A percentile compares a stretch with the other conserved stretches of the same genome.
These are phyloP conservation scores for Cordyceps sp. DNA, from an alignment of 2,329 filamentous ascomycete species.

Conservation along the genomic window DNA sequence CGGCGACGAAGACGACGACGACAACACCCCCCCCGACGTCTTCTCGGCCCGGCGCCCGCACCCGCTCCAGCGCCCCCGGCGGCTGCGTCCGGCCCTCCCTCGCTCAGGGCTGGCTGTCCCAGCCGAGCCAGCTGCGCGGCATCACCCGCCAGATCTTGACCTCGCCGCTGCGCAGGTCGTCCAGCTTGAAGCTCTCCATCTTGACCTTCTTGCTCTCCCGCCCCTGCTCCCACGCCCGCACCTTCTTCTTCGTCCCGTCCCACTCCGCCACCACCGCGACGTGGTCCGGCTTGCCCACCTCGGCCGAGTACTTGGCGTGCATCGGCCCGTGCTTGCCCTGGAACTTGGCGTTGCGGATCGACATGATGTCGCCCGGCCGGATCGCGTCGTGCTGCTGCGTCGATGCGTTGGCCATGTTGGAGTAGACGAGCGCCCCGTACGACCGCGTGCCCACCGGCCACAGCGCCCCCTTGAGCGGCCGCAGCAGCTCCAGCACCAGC, in stretches of 20 bases:
- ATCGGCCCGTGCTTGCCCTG: constrained; percentile 90
- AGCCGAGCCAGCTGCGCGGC: constrained; percentile 81
- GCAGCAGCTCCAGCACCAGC: constrained; percentile 65
- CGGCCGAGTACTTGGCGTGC: constrained; percentile 81
- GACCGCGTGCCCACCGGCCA: constrained; percentile 73
- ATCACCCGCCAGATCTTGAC: constrained; percentile 96
- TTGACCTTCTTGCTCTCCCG: constrained; percentile 88
- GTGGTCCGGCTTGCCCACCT: constrained; percentile 79
- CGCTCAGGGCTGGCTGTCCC: constrained; percentile 47
- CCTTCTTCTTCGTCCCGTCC: constrained; percentile 98
- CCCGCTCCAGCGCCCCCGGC: background rate
- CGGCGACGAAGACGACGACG: too few relatives aligned
- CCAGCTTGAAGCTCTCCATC: constrained; percentile 83
- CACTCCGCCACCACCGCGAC: constrained; percentile 87
- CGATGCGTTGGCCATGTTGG: constrained; percentile 86
- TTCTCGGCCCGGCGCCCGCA: background rate
- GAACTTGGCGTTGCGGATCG: constrained; percentile 82
- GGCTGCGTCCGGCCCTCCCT: too few relatives aligned
- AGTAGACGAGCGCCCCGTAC: constrained; percentile 84
- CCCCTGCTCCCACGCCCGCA: constrained; percentile 88
- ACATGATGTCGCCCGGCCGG: constrained; percentile 79
- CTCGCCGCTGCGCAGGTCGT: constrained; percentile 82
- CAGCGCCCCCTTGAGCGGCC: constrained; percentile 56
- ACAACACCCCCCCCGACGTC: too few relatives aligned
- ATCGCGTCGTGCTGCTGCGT: constrained; percentile 88